Evolutionary conservation across 2,329 filamentous ascomycete species (phyloP), one percentile per base, ranked within the genome.

Genomic region (Diaporthe citrichinensis): DNA sequence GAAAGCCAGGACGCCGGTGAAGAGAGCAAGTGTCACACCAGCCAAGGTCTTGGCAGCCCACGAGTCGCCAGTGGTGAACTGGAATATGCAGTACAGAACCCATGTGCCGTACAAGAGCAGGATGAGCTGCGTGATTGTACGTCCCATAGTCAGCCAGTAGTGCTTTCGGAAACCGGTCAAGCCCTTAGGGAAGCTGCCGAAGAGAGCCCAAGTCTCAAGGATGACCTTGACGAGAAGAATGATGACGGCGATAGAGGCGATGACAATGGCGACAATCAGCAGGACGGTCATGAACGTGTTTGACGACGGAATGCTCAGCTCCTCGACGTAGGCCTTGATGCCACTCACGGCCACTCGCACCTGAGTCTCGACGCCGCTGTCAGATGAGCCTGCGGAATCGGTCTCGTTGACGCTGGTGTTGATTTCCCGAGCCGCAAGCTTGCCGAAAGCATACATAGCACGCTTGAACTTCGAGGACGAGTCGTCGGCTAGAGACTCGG

Each of bases 261-360:
- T 91, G 71, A 97, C 89, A 78, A 98, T 97, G 77, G 95, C 94
- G 76, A 98, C 96, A 76, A 98, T 88, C 71, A 98, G 88, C 1
- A 98, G 90, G 6, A 98, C 92, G 0, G 95, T 98, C 96, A 99
- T 98, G 87, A 98, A 98, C 2, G 95, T 95, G 86, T 98, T 98
- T 67, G 94, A 92, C 79, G 94, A 91, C 25, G 97, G 97, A 72
- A 98, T 95, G 58, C 91, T 92, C 74, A 98, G 90, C 82, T 96
- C 89, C 82, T 98, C 92, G n/a, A 93, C 93, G 81, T 94, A 98
- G 41, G 91, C 94, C 83, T 96, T 90, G 80, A 98, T 94, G 71
- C 95, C 95, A 65, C 90, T 89, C 46, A 98, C 94, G 4, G 87
- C 86, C 23, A 86, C 80, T 57, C 88, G 84, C 44, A 91, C 81